Percentiles rank a stretch among this genome's conserved stretches.
These are phyloP conservation scores for Spergularia marina DNA, from an alignment of 148 eudicot species.

Conservation along the genomic window DNA sequence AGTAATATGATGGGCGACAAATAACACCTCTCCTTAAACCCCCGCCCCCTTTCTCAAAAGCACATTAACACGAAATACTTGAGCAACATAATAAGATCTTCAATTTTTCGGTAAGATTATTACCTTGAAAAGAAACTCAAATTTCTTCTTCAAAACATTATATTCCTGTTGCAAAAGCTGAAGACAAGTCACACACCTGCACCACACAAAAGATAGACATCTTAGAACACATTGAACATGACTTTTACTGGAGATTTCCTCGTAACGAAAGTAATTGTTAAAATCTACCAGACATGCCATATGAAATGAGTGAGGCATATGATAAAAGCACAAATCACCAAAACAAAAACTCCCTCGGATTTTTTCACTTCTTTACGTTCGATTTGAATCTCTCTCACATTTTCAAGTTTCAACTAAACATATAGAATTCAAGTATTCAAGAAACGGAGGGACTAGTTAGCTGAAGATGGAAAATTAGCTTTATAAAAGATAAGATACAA, in stretches of 20 bases:
- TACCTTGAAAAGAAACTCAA: slow-evolving; percentile 34
- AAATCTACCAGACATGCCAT: neutral
- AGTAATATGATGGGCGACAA: too few relatives aligned
- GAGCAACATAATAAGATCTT: neutral
- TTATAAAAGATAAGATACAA: too few relatives aligned
- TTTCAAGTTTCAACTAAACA: too few relatives aligned
- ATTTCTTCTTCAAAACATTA: slow-evolving; percentile 28
- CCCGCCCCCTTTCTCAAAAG: too few relatives aligned
- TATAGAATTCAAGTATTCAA: too few relatives aligned
- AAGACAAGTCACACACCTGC: slow-evolving; percentile 37
- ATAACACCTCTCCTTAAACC: neutral
- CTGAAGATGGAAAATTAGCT: too few relatives aligned
- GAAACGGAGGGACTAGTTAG: too few relatives aligned
- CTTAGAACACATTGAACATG: neutral
- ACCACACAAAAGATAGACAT: neutral
- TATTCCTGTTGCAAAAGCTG: slow-evolving; percentile 35
- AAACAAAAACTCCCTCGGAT: neutral
- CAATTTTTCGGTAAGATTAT: neutral
- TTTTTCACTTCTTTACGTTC: neutral
- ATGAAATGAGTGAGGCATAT: neutral
- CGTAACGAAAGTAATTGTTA: neutral
- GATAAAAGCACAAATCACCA: neutral
- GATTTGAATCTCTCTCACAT: too few relatives aligned
- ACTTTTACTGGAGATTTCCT: neutral
- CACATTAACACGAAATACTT: neutral